Conservation (phyloP, 2,329 filamentous ascomycete species). For the Aspergillus sergii region DNA sequence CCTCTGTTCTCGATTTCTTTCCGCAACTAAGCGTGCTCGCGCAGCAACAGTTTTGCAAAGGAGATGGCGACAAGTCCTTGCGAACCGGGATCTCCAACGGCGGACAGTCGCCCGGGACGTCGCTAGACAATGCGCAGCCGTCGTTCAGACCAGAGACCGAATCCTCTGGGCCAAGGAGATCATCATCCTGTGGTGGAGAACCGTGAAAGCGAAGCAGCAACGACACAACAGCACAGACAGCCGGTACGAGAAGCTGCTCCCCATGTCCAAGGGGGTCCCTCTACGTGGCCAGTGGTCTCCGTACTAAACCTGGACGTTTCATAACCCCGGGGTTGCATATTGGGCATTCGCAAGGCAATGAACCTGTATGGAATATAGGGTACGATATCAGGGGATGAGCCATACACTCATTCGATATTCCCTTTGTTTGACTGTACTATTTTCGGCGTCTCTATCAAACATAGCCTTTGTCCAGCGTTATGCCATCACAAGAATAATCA, state of each 20-base stretch:
- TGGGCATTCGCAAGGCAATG: not conserved
- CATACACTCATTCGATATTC: not conserved
- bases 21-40: constrained; percentile 50
- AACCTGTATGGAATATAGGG: not conserved
- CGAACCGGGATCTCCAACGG: constrained; percentile 21
- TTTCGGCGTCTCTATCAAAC: not conserved
- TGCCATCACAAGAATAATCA: not conserved
- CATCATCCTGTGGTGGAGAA: constrained; percentile 40
- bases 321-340: not conserved
- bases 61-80: constrained; percentile 47
- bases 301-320: not conserved
- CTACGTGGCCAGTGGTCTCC: constrained; percentile 2
- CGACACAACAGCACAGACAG: constrained; percentile 6
- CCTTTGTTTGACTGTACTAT: not conserved
- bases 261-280: not conserved
- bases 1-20: constrained; percentile 60
- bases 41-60: constrained; percentile 58
- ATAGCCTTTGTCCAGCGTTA: not conserved
- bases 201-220: constrained; percentile 21
- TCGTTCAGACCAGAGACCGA: constrained; percentile 48
- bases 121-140: constrained; percentile 46
- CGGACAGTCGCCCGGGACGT: constrained; percentile 28
- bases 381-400: not conserved
- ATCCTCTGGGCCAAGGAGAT: constrained; percentile 43
- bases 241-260: not conserved